These are phyloP conservation scores for Maudiozyma barnettii DNA, from an alignment of 805 yeast genomes.

Conservation along the genomic window DNA sequence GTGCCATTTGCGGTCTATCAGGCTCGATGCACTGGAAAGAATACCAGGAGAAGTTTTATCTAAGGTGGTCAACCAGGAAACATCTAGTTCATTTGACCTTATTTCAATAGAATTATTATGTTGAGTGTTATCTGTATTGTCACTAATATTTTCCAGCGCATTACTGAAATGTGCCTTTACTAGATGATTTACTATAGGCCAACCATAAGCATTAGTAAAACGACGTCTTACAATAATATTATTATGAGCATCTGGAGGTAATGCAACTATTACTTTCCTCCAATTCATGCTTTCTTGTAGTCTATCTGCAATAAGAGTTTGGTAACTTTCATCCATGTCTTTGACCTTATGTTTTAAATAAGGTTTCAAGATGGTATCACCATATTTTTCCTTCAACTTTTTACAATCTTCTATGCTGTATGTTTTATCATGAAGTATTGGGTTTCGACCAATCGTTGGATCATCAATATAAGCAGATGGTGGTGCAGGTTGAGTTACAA, in stretches of 20 bases:
- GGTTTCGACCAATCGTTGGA: constrained; percentile 44
- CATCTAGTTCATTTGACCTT: not conserved
- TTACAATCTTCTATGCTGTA: constrained; percentile 38
- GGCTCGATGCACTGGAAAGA: not conserved
- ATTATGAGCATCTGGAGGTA: constrained; percentile 91
- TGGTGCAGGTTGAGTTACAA: constrained; percentile 57
- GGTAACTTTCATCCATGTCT: constrained; percentile 63
- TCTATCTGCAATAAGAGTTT: constrained; percentile 74
- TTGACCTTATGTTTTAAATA: constrained; percentile 5
- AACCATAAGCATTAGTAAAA: constrained; percentile 80
- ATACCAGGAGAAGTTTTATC: not conserved
- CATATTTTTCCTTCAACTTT: not conserved
- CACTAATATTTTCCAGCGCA: constrained; percentile 28
- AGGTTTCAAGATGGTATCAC: constrained; percentile 21
- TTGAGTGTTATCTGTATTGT: too few species aligned
- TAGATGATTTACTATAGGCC: constrained; percentile 66
- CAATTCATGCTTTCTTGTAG: constrained; percentile 80
- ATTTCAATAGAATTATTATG: not conserved
- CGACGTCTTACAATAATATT: constrained; percentile 80
- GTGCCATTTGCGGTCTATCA: not conserved
- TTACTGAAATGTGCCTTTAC: constrained; percentile 48
- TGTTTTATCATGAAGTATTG: constrained; percentile 54
- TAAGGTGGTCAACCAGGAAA: not conserved
- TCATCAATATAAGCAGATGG: constrained; percentile 44
- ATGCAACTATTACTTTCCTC: constrained; percentile 80